Percentiles rank a stretch among this genome's conserved stretches.
Conservation (phyloP, 306 rosid genomes). For the Arachis stenosperma region DNA sequence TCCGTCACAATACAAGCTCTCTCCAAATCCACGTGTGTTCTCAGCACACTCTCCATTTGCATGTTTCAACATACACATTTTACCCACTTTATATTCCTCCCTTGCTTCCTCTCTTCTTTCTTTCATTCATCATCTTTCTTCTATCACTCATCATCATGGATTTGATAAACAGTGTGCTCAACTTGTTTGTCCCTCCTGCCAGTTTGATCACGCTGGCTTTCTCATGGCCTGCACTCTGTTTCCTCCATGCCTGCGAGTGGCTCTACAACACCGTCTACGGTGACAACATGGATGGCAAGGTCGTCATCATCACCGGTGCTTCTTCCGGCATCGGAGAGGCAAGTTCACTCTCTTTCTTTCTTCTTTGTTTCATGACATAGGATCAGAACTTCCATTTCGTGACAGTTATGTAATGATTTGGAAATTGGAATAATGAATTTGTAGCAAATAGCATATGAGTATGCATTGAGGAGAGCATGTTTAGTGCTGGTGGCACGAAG, state of each 20-base stretch:
- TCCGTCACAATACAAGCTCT: slow-evolving; percentile 47
- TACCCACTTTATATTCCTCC: background rate
- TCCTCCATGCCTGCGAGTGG: slow-evolving; percentile 74
- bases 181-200: slow-evolving; percentile 75
- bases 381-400: too few species aligned
- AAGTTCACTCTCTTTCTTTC: background rate
- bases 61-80: background rate
- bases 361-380: too few species aligned
- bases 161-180: slow-evolving; percentile 57
- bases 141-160: slow-evolving; percentile 40
- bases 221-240: slow-evolving; percentile 85
- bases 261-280: slow-evolving; percentile 46
- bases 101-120: background rate
- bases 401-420: too few species aligned
- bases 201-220: slow-evolving; percentile 69
- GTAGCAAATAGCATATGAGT: slow-evolving; percentile 93
- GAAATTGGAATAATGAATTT: background rate
- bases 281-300: slow-evolving; percentile 69
- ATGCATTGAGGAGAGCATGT: slow-evolving; percentile 75
- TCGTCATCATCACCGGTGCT: slow-evolving; percentile 90
- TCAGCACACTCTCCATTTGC: slow-evolving; percentile 14
- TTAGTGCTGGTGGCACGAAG: slow-evolving; percentile 82
- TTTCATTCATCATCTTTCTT: background rate
- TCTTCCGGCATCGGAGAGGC: slow-evolving; percentile 96
- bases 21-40: slow-evolving; percentile 55